Conservation (phyloP, 2,329 filamentous ascomycete genomes). For the Beauveria sp. region DNA sequence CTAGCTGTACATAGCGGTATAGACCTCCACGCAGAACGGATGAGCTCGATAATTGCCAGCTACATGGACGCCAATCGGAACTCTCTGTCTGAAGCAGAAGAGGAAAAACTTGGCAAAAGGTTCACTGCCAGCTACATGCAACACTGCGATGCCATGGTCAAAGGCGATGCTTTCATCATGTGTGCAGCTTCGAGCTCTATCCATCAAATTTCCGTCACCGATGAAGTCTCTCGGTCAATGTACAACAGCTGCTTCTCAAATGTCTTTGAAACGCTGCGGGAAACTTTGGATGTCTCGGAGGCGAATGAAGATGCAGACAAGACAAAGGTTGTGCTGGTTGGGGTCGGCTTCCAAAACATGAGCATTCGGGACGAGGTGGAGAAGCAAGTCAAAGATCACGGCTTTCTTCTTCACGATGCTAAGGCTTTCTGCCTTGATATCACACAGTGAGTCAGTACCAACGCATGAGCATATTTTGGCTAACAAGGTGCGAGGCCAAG, state of each 20-base stretch:
- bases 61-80: neutral
- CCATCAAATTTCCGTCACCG: neutral
- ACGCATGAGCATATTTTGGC: neutral
- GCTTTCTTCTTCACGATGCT: neutral
- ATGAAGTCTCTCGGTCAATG: neutral
- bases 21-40: neutral
- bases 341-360: neutral
- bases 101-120: neutral
- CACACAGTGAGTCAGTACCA: neutral
- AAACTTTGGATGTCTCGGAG: neutral
- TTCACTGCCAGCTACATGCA: neutral
- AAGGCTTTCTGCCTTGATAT: neutral
- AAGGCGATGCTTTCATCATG: neutral
- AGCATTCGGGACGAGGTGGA: neutral
- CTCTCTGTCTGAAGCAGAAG: neutral
- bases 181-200: neutral
- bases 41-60: neutral
- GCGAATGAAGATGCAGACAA: neutral
- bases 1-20: neutral
- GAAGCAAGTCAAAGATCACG: neutral
- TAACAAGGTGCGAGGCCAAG: neutral
- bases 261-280: neutral
- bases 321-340: neutral
- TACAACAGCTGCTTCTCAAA: neutral
- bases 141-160: neutral